Percentiles rank a stretch among this genome's conserved stretches.
These are phyloP conservation scores for Aspergillus avenaceus DNA, from an alignment of 495 filamentous ascomycete genomes.

Conservation along the genomic window DNA sequence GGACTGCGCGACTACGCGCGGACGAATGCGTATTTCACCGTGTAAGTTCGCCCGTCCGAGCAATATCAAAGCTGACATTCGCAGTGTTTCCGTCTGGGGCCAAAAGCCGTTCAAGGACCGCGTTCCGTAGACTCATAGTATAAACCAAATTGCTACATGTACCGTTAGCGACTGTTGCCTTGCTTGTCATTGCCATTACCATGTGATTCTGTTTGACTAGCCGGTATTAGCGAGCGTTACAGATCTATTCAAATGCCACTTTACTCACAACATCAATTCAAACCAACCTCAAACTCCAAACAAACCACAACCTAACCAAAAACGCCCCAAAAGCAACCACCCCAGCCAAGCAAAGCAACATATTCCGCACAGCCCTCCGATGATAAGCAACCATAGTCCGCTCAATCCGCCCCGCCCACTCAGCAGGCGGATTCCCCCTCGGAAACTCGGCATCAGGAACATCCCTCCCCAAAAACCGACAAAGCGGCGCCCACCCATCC, in stretches of 20 bases:
- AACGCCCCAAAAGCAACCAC: background rate
- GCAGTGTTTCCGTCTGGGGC: constrained; percentile 16
- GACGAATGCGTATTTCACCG: constrained; percentile 18
- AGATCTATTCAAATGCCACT: no score
- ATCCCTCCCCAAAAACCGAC: constrained; percentile 1
- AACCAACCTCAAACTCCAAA: background rate
- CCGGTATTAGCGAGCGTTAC: no score
- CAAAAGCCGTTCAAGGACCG: constrained; percentile 8
- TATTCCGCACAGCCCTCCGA: constrained; percentile 12
- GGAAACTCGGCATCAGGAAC: background rate
- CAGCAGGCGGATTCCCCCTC: constrained; percentile 6
- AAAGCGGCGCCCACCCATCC: background rate
- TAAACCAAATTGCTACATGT: no score
- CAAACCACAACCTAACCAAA: no score
- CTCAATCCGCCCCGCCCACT: constrained; percentile 17
- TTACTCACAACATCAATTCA: no score
- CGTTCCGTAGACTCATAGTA: background rate
- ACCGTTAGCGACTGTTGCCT: no score
- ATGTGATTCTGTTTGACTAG: no score
- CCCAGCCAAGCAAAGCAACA: constrained; percentile 3
- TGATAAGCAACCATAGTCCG: constrained; percentile 11
- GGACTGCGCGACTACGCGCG: constrained; percentile 15
- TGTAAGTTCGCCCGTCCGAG: constrained; percentile 11
- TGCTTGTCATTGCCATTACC: no score
- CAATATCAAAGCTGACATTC: background rate